phyloP scores from a whole-genome alignment of 129 eudicot species.

The Logfia minima region DNA sequence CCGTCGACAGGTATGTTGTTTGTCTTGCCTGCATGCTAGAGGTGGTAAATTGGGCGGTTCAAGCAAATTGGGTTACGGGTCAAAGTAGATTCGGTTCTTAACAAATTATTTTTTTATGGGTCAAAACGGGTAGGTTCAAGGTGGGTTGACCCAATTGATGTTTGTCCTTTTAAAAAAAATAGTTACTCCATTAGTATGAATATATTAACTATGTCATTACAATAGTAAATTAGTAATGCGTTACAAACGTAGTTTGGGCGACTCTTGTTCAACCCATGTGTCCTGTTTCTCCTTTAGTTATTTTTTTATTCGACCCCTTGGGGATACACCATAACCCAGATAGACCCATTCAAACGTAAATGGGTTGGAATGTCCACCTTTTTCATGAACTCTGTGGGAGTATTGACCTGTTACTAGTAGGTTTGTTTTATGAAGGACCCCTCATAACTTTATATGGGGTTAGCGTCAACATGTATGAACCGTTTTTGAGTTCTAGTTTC shows the following conservation, averaged over 20 bases:
- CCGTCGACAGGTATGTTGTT: conserved; percentile 69
- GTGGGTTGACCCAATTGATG: neutral
- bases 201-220: neutral
- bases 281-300: neutral
- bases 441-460: neutral
- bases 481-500: no score
- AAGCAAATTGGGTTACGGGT: neutral
- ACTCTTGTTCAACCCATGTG: neutral
- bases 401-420: neutral
- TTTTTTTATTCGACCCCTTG: neutral
- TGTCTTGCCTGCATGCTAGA: neutral
- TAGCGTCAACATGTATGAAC: neutral
- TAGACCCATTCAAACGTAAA: neutral
- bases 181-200: neutral
- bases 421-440: neutral
- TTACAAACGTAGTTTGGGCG: neutral
- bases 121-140: neutral
- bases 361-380: neutral
- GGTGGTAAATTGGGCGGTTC: neutral
- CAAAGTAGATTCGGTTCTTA: neutral
- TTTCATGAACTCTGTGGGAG: neutral
- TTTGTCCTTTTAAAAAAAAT: neutral
- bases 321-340: neutral
- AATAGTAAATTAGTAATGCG: neutral
- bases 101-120: no score